phyloP scores from a whole-genome alignment of 2,329 filamentous ascomycete species.

The Fusarium sp. region DNA sequence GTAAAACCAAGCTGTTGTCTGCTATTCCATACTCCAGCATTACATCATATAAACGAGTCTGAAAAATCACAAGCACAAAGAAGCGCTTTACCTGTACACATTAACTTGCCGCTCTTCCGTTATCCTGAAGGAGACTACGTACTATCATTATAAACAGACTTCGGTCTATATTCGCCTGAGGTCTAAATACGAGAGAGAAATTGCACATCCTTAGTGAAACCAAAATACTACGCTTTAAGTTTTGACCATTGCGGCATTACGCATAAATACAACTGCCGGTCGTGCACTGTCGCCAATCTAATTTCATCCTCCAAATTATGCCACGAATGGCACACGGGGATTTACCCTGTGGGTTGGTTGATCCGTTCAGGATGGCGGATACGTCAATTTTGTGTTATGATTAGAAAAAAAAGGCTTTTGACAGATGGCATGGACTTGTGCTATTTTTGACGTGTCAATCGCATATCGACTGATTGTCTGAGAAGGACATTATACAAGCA shows the following conservation, averaged over 20 bases:
- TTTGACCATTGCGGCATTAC: neutral
- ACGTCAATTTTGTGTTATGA: neutral
- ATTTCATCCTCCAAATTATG: too few species aligned
- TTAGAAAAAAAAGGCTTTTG: neutral
- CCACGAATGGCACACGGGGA: neutral
- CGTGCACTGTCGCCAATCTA: neutral
- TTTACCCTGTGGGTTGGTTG: neutral
- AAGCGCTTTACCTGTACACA: neutral
- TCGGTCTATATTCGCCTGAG: neutral
- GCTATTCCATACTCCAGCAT: neutral
- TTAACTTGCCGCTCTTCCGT: too few species aligned
- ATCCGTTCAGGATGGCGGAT: neutral
- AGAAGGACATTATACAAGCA: too few species aligned
- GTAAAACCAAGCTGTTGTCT: too few species aligned
- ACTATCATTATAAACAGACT: rapidly evolving
- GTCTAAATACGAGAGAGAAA: neutral
- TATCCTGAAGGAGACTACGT: too few species aligned
- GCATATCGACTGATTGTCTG: neutral
- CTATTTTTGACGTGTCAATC: too few species aligned
- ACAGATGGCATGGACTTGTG: too few species aligned
- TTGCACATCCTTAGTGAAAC: neutral
- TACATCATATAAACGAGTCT: too few species aligned
- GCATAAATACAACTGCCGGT: neutral
- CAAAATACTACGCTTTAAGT: neutral
- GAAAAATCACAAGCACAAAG: neutral